Base-by-base conservation (phyloP, 345 rosid genomes). In the Durio zibethinus region DNA sequence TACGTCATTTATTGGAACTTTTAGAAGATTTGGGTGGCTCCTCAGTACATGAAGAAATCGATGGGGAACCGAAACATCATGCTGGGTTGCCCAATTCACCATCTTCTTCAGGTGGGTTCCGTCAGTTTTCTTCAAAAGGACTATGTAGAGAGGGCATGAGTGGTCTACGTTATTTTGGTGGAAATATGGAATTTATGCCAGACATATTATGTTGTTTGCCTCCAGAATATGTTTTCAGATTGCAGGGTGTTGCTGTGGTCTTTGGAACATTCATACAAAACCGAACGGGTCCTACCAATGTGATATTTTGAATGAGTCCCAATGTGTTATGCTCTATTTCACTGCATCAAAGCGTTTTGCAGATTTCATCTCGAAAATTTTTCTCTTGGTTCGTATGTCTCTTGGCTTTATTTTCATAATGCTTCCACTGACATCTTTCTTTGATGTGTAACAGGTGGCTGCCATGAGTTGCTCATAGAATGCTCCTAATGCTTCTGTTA, bases 81-180 rank as follows among this genome's bases (percentile, higher is more conserved):
- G 86, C 88, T 81, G 95, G 88, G 89, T 85, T 92, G 88, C 94
- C 99, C 91, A 90, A 90, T 81, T 93, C 97, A 86, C 93, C 97
- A 85, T 84, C 98, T 80, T 89, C 99, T 93, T 91, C 98, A 96
- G 98, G 99, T 96, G 97, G 98, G 99, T 96, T 89, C 53, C 86
- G 82, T 89, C 90, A 87, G 90, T 90, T 89, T 88, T 89, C 94
- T 91, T 93, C 90, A 86, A 85, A 86, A 83, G 92, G 89, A 87
- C 90, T 93, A 87, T 92, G 87, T 93, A 91, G 92, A 82, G 87
- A 86, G 79, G 90, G 78, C 90, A 86, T 89, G 90, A 92, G 76
- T 86, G 84, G 74, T 83, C 85, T 62, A 79, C 92, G 69, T 85
- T 63, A 78, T 86, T 82, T 85, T 92, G 92, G 85, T 89, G 93